These are phyloP conservation scores for Hemileia vastatrix DNA, from an alignment of 1,284 basidiomycete genomes.

Conservation along the genomic window DNA sequence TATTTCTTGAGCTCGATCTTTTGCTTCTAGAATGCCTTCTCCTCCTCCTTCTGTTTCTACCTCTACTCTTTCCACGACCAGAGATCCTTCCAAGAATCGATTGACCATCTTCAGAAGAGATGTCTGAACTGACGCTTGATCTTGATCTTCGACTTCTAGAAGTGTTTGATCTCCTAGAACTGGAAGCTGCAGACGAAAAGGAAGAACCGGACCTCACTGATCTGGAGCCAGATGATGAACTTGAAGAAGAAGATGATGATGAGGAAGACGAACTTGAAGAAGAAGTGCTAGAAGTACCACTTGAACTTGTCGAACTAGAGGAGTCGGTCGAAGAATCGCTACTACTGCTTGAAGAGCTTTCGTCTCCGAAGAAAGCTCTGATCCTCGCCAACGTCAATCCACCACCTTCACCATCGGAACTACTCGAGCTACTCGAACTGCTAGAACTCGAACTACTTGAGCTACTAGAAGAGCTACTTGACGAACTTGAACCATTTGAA, in stretches of 20 bases:
- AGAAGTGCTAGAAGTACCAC: constrained; percentile 16
- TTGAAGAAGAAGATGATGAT: constrained; percentile 27
- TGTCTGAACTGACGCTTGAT: constrained; percentile 1
- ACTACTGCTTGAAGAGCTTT: constrained; percentile 5
- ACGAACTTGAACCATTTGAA: not conserved
- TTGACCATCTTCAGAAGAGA: not conserved
- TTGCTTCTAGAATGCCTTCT: not conserved
- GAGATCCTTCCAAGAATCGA: not conserved
- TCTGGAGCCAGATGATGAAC: constrained; percentile 18
- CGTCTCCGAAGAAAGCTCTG: constrained; percentile 40
- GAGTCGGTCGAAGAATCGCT: not conserved
- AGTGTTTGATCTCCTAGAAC: not conserved
- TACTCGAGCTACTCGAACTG: constrained; percentile 24
- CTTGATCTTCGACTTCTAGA: constrained; percentile 10
- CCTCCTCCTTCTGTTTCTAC: not conserved
- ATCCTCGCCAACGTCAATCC: constrained; percentile 36
- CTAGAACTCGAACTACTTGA: constrained; percentile 23
- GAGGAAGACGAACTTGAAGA: constrained; percentile 3
- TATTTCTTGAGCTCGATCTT: not conserved
- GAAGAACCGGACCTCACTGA: constrained; percentile 25
- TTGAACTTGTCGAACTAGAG: not conserved
- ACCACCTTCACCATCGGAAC: constrained; percentile 18
- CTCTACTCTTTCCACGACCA: not conserved
- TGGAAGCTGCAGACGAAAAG: constrained; percentile 21
- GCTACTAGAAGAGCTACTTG: not conserved